phyloP scores from a whole-genome alignment of 2,329 filamentous ascomycete species.

The Pseudophaeomoniella oleicola region DNA sequence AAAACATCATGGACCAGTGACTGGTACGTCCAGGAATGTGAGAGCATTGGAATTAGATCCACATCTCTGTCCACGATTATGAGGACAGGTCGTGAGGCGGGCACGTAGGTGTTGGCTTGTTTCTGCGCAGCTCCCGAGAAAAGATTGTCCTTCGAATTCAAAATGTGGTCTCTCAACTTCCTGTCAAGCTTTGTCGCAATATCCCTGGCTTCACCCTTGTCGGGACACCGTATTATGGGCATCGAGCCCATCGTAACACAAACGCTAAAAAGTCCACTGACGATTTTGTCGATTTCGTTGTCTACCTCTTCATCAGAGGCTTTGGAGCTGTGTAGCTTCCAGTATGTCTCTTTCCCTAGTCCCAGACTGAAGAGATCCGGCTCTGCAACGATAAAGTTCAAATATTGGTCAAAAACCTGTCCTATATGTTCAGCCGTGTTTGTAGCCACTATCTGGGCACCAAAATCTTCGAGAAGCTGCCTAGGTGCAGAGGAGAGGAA shows the following conservation, averaged over 20 bases:
- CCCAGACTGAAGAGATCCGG: conserved; percentile 90
- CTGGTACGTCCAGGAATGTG: conserved; percentile 86
- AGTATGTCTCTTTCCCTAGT: conserved; percentile 86
- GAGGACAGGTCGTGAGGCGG: conserved; percentile 69
- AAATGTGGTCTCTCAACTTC: conserved; percentile 87
- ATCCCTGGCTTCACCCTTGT: conserved; percentile 83
- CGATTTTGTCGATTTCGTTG: conserved; percentile 72
- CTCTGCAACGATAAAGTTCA: conserved; percentile 94
- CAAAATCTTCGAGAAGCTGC: conserved; percentile 86
- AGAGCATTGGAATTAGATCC: conserved; percentile 95
- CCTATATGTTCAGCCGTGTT: conserved; percentile 81
- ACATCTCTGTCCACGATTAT: conserved; percentile 92
- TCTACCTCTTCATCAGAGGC: conserved; percentile 86
- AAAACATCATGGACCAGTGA: conserved; percentile 69
- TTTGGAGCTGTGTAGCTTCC: conserved; percentile 86
- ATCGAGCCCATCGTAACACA: conserved; percentile 97
- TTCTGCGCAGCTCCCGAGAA: conserved; percentile 49
- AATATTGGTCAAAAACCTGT: conserved; percentile 88
- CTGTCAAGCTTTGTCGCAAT: conserved; percentile 88
- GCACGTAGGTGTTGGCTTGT: conserved; percentile 25
- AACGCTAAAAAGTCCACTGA: conserved; percentile 93
- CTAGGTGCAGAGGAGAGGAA: conserved; percentile 89
- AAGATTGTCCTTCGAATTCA: conserved; percentile 95
- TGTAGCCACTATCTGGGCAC: conserved; percentile 67
- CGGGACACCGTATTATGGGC: conserved; percentile 88